Percentiles rank a stretch among this genome's conserved stretches.
These are phyloP conservation scores for Aspergillus sp. DNA, from an alignment of 2,329 filamentous ascomycete species.

Conservation along the genomic window DNA sequence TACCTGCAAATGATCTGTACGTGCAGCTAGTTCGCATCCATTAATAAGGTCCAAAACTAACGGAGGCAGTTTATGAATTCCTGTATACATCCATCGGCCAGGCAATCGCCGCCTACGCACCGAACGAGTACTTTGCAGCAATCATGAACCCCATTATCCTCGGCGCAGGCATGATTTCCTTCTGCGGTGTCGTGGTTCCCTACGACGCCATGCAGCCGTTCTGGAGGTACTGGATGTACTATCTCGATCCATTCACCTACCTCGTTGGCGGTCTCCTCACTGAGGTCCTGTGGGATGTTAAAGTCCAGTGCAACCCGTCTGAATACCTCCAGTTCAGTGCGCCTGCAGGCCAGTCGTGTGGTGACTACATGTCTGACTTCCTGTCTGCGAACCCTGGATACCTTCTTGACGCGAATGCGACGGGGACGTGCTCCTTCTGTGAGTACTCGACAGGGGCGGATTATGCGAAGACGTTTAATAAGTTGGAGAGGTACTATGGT, in stretches of 20 bases:
- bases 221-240: constrained; percentile 48
- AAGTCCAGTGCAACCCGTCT: constrained; percentile 34
- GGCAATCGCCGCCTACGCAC: constrained; percentile 60
- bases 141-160: constrained; percentile 59
- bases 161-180: constrained; percentile 42
- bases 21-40: fast-evolving
- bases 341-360: constrained; percentile 31
- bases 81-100: constrained; percentile 47
- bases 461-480: constrained; percentile 35
- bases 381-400: constrained; percentile 29
- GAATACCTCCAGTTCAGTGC: constrained; percentile 33
- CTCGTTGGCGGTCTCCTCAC: constrained; percentile 42
- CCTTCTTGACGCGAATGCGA: constrained; percentile 29
- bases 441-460: constrained; percentile 33
- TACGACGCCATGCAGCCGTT: constrained; percentile 39
- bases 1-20: constrained; percentile 42
- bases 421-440: constrained; percentile 30
- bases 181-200: constrained; percentile 42
- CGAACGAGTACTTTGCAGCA: constrained; percentile 60
- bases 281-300: constrained; percentile 39
- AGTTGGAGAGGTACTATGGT: constrained; percentile 34
- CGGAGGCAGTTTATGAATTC: constrained; percentile 40
- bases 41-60: background rate
- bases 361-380: constrained; percentile 36
- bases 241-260: constrained; percentile 46